Evolutionary conservation across 2,329 filamentous ascomycete genomes (phyloP), one percentile per base, ranked within the genome.

Genomic region (Colletotrichum euphorbiae): DNA sequence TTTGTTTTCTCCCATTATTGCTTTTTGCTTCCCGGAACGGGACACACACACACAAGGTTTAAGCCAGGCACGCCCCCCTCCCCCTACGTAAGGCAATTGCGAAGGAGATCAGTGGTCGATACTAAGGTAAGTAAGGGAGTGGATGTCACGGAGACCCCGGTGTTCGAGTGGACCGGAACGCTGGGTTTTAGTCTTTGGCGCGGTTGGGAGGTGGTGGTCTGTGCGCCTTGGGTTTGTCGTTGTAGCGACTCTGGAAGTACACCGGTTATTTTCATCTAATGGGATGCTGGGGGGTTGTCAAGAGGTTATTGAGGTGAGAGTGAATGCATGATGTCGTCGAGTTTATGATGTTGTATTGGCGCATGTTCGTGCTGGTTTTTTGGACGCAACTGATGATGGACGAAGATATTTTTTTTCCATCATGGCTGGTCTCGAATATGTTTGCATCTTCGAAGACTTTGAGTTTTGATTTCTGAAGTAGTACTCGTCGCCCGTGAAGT

Each of bases 71-170:
- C 38, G 9, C 42, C n/a, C 42, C 51, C 60, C 13, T 9, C 28
- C 48, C 28, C 28, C 19, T 28, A 46, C 61, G 55, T 60, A 64
- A n/a, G n/a, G n/a, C n/a, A n/a, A 52, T 64, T 43, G 36, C 17
- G 50, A 59, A 51, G 24, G 54, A 17, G 38, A 56, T 33, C 28
- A 28, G 28, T 55, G 52, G 52, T 7, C n/a, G 52, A 55, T 52
- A n/a, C n/a, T n/a, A n/a, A n/a, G n/a, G n/a, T n/a, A n/a, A n/a
- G n/a, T n/a, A 52, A 52, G 17, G 48, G 48, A 31, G 48, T 28
- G 45, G 15, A 1, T 31, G 6, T 9, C 31, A 8, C 8, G 17
- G 24, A n/a, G 17, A 57, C 4, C 15, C 9, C 11, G 17, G 28
- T 1, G 21, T 38, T 36, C 8, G 3, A 3, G n/a, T 3, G 48